A percentile compares a stretch with the other conserved stretches of the same genome.
These are phyloP conservation scores for Metschnikowia hibisci DNA, from an alignment of 805 yeast genomes.

Conservation along the genomic window DNA sequence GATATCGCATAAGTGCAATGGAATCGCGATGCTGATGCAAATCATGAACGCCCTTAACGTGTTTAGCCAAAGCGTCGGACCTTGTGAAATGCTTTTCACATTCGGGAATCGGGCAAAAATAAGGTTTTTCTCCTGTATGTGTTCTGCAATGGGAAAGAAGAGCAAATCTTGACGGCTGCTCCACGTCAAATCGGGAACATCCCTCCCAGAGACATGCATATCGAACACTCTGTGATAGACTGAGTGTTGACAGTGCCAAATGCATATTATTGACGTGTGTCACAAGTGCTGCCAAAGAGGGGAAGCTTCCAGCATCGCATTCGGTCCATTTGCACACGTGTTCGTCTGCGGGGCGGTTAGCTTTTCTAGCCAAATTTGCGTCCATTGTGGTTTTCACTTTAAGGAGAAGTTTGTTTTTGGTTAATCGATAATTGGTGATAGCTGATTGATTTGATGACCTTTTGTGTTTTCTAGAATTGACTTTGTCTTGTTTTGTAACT, in stretches of 20 bases:
- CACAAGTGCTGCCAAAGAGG: slow-evolving; percentile 26
- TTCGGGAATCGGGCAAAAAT: slow-evolving; percentile 59
- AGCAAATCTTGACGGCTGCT: slow-evolving; percentile 54
- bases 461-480: too few relatives aligned
- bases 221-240: slow-evolving; percentile 23
- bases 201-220: slow-evolving; percentile 61
- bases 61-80: slow-evolving; percentile 61
- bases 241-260: slow-evolving; percentile 21
- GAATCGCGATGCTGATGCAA: slow-evolving; percentile 39
- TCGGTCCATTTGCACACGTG: slow-evolving; percentile 32
- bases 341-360: slow-evolving; percentile 9
- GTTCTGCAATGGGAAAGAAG: slow-evolving; percentile 59
- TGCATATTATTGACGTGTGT: slow-evolving; percentile 31
- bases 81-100: slow-evolving; percentile 58
- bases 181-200: slow-evolving; percentile 50
- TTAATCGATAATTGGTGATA: too few relatives aligned
- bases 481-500: too few relatives aligned
- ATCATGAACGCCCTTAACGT: slow-evolving; percentile 59
- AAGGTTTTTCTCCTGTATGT: slow-evolving; percentile 65
- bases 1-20: slow-evolving; percentile 25
- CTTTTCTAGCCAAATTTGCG: not conserved
- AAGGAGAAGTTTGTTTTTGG: too few relatives aligned
- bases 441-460: too few relatives aligned
- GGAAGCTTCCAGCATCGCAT: slow-evolving; percentile 20
- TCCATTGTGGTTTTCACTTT: too few relatives aligned